Base-by-base conservation (phyloP, 1,139 yeast genomes). In the Pichia sp. region DNA sequence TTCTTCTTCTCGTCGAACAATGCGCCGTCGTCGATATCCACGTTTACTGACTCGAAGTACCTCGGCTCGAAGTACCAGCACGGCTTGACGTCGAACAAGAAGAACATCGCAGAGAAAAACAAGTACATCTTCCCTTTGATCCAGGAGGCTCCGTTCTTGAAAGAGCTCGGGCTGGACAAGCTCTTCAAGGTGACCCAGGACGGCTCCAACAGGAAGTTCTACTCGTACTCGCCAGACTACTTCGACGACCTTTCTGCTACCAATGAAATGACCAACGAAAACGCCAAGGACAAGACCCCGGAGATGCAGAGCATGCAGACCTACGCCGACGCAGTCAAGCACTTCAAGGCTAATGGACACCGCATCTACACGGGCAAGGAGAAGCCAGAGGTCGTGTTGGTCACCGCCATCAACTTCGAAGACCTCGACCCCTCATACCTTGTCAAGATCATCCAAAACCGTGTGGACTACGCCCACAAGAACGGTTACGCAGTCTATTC, bases 371-470 rank as follows among this genome's bases (percentile, higher is more conserved):
- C 73, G 53, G 67, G 71, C n/a, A 58, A 58, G 8, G 70, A 71
- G 49, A 76, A 79, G 42, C 95, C 96, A 3, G 83, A 83, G 55
- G 77, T 87, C 38, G 82, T 92, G 34, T 67, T 92, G 44, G 97
- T 92, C n/a, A 84, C 95, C 1, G 84, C 86, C 3, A 73, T 92
- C 41, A 96, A 91, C 71, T 88, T 82, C 64, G 88, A 84, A 56
- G 80, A 76, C 59, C 86, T 84, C 66, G 82, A 85, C 43, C 64
- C 78, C 55, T 79, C 79, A 10, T 81, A 84, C 38, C 73, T 89
- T 57, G 81, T 85, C 24, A 79, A 78, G 55, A 75, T 90, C 51
- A 85, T 88, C 14, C 91, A 87, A 65, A 90, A 90, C 69, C 80
- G 96, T 66, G 85, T 86, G 34, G 87, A 85, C 64, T 91, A 90